Evolutionary conservation across 2,329 filamentous ascomycete species (phyloP).

Genomic region (Zymoseptoria crescenta): DNA sequence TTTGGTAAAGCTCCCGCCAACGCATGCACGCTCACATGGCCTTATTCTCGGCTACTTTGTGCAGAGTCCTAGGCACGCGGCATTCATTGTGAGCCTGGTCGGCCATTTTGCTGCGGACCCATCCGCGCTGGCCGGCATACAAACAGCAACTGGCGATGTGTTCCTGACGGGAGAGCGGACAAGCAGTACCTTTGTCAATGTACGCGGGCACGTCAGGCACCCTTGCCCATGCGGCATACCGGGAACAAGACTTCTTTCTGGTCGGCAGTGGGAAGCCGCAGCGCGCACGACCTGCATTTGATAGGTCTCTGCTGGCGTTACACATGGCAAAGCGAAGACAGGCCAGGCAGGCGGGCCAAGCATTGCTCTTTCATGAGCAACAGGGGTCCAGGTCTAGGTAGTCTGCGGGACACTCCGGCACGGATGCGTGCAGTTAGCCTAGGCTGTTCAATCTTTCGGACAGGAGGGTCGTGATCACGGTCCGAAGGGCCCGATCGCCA

Average conservation of each 20-base stretch:
- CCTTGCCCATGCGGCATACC: constrained; percentile 17
- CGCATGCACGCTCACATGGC: constrained; percentile 23
- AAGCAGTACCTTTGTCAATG: constrained; percentile 19
- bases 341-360: constrained; percentile 2
- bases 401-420: constrained; percentile 11
- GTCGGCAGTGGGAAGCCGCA: constrained; percentile 11
- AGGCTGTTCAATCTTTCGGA: constrained; percentile 4
- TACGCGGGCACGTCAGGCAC: constrained; percentile 7
- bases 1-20: constrained; percentile 19
- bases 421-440: constrained; percentile 7
- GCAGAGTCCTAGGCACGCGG: constrained; percentile 6
- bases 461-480: not conserved
- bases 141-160: constrained; percentile 16
- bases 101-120: constrained; percentile 6
- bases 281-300: constrained; percentile 16
- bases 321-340: constrained; percentile 9
- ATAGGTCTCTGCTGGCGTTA: constrained; percentile 11
- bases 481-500: constrained; percentile 5
- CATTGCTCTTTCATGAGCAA: not conserved
- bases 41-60: constrained; percentile 13
- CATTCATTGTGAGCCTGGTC: constrained; percentile 14
- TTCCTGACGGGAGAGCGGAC: constrained; percentile 11
- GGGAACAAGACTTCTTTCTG: constrained; percentile 12
- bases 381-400: not conserved
- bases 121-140: constrained; percentile 15